Conservation (phyloP, 2,329 filamentous ascomycete genomes). For the Aspergillus alliaceus region DNA sequence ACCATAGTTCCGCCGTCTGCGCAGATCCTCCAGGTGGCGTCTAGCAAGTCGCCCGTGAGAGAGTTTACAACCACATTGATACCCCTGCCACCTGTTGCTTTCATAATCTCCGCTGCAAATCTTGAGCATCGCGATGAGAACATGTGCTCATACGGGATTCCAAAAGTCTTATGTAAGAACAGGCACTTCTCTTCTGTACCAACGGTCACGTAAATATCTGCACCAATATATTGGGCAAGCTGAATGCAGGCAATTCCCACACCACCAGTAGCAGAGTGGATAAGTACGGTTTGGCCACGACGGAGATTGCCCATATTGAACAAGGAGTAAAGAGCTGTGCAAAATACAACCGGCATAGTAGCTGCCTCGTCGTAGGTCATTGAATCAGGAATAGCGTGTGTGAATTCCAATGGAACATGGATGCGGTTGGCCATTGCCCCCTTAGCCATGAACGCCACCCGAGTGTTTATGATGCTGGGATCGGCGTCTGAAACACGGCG, state of each 20-base stretch:
- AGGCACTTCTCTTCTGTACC: constrained; percentile 20
- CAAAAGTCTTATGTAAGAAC: constrained; percentile 13
- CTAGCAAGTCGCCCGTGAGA: constrained; percentile 26
- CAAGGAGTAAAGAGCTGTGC: constrained; percentile 11
- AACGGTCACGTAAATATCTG: constrained; percentile 25
- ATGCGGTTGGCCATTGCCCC: constrained; percentile 1
- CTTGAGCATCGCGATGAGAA: constrained; percentile 21
- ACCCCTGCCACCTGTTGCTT: constrained; percentile 20
- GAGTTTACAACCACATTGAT: constrained; percentile 32
- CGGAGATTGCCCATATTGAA: not conserved
- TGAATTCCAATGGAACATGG: not conserved
- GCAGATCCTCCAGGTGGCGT: constrained; percentile 19
- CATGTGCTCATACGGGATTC: constrained; percentile 22
- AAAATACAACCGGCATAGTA: constrained; percentile 10
- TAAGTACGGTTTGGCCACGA: constrained; percentile 17
- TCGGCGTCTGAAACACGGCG: not conserved
- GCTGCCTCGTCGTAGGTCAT: constrained; percentile 9
- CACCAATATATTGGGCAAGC: constrained; percentile 14
- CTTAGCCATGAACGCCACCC: too few species aligned
- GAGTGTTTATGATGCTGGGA: too few species aligned
- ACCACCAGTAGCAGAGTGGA: constrained; percentile 27
- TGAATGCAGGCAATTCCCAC: constrained; percentile 18
- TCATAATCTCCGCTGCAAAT: constrained; percentile 20
- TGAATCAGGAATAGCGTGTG: constrained; percentile 1
- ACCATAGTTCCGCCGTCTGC: constrained; percentile 25